A percentile compares a stretch with the other conserved stretches of the same genome.
phyloP scores from a whole-genome alignment of 257 asterid genomes.

The Apocynum venetum region DNA sequence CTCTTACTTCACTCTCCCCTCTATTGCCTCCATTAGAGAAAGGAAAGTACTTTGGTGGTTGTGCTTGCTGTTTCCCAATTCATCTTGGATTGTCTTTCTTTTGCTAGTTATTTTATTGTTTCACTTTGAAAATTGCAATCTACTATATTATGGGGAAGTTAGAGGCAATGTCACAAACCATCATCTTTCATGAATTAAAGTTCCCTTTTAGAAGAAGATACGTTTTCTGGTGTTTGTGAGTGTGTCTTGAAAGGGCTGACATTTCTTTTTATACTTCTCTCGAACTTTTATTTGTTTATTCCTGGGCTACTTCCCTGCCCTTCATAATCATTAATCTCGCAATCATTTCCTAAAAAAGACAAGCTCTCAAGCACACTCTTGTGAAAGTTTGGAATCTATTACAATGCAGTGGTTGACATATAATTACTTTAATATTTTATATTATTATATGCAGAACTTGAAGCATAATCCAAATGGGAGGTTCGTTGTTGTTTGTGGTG shows the following conservation, averaged over 20 bases:
- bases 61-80: not conserved
- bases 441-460: constrained; percentile 51
- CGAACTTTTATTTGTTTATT: not conserved
- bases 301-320: not conserved
- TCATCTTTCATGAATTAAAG: not conserved
- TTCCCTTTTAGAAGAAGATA: not conserved
- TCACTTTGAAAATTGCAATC: not conserved
- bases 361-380: not conserved
- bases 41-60: not conserved
- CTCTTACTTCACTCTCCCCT: not conserved
- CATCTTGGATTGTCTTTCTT: not conserved
- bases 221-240: not conserved
- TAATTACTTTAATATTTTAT: not conserved
- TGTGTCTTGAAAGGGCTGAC: not conserved
- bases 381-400: not conserved
- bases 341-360: not conserved
- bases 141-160: not conserved
- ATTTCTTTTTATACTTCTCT: not conserved
- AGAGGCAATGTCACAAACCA: not conserved
- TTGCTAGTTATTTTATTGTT: not conserved
- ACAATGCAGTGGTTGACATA: not conserved
- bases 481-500: constrained; percentile 97
- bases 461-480: constrained; percentile 98
- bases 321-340: not conserved
- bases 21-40: not conserved